These are phyloP conservation scores for Yarrowia bubula DNA, from an alignment of 805 yeast genomes.

Conservation along the genomic window DNA sequence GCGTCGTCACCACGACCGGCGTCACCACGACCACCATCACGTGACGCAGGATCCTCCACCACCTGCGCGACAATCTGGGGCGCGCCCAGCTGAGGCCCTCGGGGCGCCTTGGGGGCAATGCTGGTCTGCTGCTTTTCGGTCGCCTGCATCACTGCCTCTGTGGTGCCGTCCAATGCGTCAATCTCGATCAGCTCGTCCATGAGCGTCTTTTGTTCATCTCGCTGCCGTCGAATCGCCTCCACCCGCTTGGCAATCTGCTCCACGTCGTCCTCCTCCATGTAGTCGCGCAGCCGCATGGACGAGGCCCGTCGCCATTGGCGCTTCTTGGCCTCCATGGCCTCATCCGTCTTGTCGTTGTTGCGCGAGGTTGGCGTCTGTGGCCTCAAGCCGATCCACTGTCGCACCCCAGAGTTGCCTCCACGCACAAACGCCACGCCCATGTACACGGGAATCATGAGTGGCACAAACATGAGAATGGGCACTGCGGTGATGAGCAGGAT, in stretches of 20 bases:
- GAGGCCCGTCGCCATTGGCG: slow-evolving; percentile 21
- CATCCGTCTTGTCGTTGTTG: slow-evolving; percentile 23
- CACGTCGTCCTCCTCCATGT: slow-evolving; percentile 20
- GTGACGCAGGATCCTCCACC: background rate
- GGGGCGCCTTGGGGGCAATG: slow-evolving; percentile 8
- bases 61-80: background rate
- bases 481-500: slow-evolving; percentile 18
- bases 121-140: background rate
- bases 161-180: slow-evolving; percentile 14
- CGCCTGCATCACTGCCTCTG: background rate
- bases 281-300: background rate
- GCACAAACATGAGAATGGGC: slow-evolving; percentile 18
- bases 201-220: slow-evolving; percentile 25
- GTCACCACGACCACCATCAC: background rate
- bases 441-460: slow-evolving; percentile 15
- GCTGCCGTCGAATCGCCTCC: slow-evolving; percentile 16
- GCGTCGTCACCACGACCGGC: too few species aligned
- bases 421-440: slow-evolving; percentile 20
- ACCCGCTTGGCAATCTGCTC: slow-evolving; percentile 15
- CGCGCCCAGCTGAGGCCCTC: background rate
- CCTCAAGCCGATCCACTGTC: slow-evolving; percentile 7
- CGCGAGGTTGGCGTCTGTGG: slow-evolving; percentile 18
- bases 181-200: slow-evolving; percentile 18
- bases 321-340: slow-evolving; percentile 28
- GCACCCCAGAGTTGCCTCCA: background rate